These are phyloP conservation scores for Diaporthe vaccinii DNA, from an alignment of 2,329 filamentous ascomycete species.

Conservation along the genomic window DNA sequence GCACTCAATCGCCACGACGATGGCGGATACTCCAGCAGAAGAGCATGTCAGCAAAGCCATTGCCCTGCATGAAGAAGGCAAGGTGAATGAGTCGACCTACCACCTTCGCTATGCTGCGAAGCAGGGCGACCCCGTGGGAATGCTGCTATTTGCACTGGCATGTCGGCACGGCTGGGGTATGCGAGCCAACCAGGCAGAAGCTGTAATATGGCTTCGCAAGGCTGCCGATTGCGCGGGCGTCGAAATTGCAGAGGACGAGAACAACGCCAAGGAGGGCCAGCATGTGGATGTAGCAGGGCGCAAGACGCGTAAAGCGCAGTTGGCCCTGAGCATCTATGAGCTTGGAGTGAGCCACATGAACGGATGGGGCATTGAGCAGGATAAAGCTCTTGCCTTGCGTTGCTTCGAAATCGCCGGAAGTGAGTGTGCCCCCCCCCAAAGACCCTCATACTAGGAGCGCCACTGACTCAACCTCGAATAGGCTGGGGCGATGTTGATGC, in stretches of 20 bases:
- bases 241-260: slow-evolving; percentile 87
- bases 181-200: slow-evolving; percentile 90
- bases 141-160: slow-evolving; percentile 95
- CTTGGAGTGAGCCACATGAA: slow-evolving; percentile 97
- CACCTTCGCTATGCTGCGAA: slow-evolving; percentile 91
- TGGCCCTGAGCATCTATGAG: slow-evolving; percentile 96
- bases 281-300: slow-evolving; percentile 75
- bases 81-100: slow-evolving; percentile 94
- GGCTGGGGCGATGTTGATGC: slow-evolving; percentile 96
- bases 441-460: slow-evolving; percentile 42
- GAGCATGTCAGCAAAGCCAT: slow-evolving; percentile 94
- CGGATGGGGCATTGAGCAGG: slow-evolving; percentile 96
- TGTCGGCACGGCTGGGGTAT: slow-evolving; percentile 99
- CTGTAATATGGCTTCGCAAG: slow-evolving; percentile 91
- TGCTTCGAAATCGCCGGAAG: slow-evolving; percentile 97
- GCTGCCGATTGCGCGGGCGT: slow-evolving; percentile 87
- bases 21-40: slow-evolving; percentile 81
- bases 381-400: slow-evolving; percentile 86
- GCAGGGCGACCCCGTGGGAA: slow-evolving; percentile 89
- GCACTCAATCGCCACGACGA: slow-evolving; percentile 62
- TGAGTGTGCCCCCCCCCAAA: slow-evolving; percentile 61
- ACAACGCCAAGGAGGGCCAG: slow-evolving; percentile 73
- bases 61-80: slow-evolving; percentile 87
- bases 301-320: slow-evolving; percentile 90
- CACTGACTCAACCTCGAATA: slow-evolving; percentile 50